Evolutionary conservation across 371 early-diverging fungal genomes (phyloP), one percentile per base, ranked within the genome.

Genomic region (Chytridium lagenaria): DNA sequence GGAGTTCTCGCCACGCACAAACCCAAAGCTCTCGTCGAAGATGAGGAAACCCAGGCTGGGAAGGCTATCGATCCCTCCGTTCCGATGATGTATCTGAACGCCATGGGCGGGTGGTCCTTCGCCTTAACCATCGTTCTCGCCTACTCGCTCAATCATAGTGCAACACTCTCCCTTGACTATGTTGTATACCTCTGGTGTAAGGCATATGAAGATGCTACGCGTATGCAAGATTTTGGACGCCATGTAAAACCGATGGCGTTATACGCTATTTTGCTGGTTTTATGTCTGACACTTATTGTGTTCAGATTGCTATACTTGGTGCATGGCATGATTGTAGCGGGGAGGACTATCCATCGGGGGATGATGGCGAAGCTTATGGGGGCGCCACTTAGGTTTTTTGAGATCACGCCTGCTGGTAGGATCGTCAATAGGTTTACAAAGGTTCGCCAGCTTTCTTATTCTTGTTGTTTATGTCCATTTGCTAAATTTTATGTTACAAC

Each of bases 381-480:
- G 19, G 89, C 94, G 0, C 92, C 92, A 7, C 81, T 93, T 63
- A 80, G 90, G n/a, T 95, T 94, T 76, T 95, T 92, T 81, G 94
- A 95, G 68, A 89, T 90, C 0, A 92, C 93, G 10, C 94, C 95
- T 1, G 34, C 93, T 16, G 95, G 94, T 15, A 86, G 94, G 57
- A 90, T 95, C 38, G 23, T 80, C 19, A 77, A 80, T 39, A 26
- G 80, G 38, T 71, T 77, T 28, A 65, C 76, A 3, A 78, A 78
- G 66, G 80, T 57, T 12, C 44, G 19, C 19, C 19, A 12, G 44
- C 44, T 12, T 7, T 44, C 12, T 12, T 44, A 12, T 44, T 44
- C 19, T 7, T 12, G 7, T 19, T 12, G 19, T 12, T 19, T 12
- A 44, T 44, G 12, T 7, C 19, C 44, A 19, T 44, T 44, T 44